Conservation (phyloP, 192 early-diverging fungal genomes). For the Coemansia interrupta region DNA sequence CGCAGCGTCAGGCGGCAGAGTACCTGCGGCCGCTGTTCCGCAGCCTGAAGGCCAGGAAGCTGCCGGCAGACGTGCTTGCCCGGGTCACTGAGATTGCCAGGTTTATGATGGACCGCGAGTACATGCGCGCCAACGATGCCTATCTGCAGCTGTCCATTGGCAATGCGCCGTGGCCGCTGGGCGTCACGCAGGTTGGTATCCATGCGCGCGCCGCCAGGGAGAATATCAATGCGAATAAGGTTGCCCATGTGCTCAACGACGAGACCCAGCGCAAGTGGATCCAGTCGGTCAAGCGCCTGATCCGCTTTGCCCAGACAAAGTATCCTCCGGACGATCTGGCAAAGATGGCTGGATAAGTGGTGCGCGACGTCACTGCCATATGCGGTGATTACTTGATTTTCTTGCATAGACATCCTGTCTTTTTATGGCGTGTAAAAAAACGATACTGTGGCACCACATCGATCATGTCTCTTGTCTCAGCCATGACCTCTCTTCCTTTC, state of each 20-base stretch:
- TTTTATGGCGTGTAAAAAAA: neutral
- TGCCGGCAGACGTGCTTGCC: conserved; percentile 84
- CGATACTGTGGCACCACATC: too few species aligned
- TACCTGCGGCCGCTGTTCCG: conserved; percentile 92
- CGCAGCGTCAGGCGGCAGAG: conserved; percentile 78
- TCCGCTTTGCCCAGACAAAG: conserved; percentile 90
- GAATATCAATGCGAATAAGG: conserved; percentile 91
- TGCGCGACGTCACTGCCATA: neutral
- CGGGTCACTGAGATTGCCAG: conserved; percentile 87
- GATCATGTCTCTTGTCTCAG: too few species aligned
- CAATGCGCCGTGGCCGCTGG: conserved; percentile 98
- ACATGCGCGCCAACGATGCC: conserved; percentile 87
- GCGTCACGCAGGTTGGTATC: conserved; percentile 93
- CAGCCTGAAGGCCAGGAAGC: conserved; percentile 65
- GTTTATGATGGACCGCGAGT: conserved; percentile 81
- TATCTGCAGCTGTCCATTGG: conserved; percentile 94
- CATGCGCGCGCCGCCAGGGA: conserved; percentile 95
- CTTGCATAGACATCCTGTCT: neutral
- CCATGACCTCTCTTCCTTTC: too few species aligned
- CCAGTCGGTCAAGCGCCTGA: conserved; percentile 92
- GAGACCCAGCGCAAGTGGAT: conserved; percentile 98
- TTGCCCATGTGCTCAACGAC: conserved; percentile 96
- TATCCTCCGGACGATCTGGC: conserved; percentile 77
- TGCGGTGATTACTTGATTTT: neutral
- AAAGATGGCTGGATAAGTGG: conserved; percentile 39